These are phyloP conservation scores for Citrus hindsii DNA, from an alignment of 345 rosid species.

Conservation along the genomic window DNA sequence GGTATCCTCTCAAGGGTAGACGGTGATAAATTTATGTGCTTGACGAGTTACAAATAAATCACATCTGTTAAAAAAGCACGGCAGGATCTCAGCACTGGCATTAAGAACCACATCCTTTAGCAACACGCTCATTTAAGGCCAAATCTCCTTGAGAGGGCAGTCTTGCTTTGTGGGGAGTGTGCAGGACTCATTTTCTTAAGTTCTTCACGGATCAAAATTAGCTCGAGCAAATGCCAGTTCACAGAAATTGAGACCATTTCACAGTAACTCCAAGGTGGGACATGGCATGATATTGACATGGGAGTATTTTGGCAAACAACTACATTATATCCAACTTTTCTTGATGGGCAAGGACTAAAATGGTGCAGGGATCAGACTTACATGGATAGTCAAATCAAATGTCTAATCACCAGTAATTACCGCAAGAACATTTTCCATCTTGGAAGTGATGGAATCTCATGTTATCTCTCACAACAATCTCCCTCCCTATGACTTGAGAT, in stretches of 20 bases:
- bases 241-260: background rate
- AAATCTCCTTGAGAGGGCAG: background rate
- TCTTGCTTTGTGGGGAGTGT: background rate
- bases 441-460: constrained; percentile 76
- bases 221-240: background rate
- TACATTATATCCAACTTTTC: background rate
- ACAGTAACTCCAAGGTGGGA: background rate
- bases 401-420: constrained; percentile 62
- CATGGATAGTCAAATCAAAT: background rate
- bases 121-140: background rate
- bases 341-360: background rate
- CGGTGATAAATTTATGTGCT: background rate
- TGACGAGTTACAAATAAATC: background rate
- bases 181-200: background rate
- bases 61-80: background rate
- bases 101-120: background rate
- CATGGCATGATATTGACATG: background rate
- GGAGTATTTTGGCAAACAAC: background rate
- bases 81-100: background rate
- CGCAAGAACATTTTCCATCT: constrained; percentile 68
- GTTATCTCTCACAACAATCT: constrained; percentile 66
- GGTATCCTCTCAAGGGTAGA: background rate
- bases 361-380: background rate
- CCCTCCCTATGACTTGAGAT: constrained; percentile 46
- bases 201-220: background rate